Evolutionary conservation across 116 monocot species (phyloP).

Genomic region (Papilionanthe hybrid): DNA sequence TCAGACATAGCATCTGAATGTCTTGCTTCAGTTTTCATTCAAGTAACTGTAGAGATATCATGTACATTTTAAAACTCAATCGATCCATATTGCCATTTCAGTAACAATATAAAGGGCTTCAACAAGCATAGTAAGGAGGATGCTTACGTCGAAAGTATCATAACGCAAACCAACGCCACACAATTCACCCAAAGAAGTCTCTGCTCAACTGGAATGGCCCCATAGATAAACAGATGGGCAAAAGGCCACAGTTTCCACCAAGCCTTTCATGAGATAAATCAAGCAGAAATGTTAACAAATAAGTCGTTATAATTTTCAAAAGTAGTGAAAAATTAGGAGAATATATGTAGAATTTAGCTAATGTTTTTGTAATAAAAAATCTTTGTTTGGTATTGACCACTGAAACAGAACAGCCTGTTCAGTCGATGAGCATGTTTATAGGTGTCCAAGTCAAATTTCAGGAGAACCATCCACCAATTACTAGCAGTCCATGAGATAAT

Average conservation of each 20-base stretch:
- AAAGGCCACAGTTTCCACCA: conserved; percentile 96
- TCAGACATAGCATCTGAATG: conserved; percentile 17
- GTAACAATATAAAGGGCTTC: not conserved
- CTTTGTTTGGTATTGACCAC: no score
- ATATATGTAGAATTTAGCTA: no score
- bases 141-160: conserved; percentile 88
- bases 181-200: conserved; percentile 95
- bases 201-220: conserved; percentile 81
- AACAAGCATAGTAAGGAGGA: not conserved
- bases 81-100: not conserved
- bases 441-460: no score
- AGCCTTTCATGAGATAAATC: conserved; percentile 27
- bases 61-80: not conserved
- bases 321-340: no score
- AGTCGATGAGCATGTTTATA: no score
- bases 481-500: no score
- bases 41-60: conserved; percentile 32
- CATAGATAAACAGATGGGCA: conserved; percentile 81
- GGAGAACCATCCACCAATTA: no score
- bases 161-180: conserved; percentile 89
- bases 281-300: no score
- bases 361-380: no score
- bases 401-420: no score
- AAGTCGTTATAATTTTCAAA: no score
- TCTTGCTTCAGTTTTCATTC: conserved; percentile 71